Conservation (phyloP, 1,284 basidiomycete genomes). For the Trametes polyzona region DNA sequence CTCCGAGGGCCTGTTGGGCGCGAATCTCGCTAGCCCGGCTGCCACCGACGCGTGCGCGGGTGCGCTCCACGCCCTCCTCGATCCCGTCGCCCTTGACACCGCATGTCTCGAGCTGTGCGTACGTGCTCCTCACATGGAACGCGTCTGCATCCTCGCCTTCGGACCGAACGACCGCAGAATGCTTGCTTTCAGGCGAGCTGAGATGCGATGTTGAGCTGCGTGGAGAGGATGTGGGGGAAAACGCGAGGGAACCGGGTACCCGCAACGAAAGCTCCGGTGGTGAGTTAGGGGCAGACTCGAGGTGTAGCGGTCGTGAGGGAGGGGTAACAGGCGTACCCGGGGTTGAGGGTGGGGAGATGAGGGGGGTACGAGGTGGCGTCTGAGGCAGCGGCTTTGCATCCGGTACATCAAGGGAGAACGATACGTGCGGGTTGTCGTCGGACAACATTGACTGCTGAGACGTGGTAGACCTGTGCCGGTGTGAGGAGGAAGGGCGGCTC, state of each 20-base stretch:
- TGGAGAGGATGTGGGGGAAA: constrained; percentile 33
- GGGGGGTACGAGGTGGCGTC: constrained; percentile 22
- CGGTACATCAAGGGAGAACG: constrained; percentile 8
- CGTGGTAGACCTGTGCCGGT: constrained; percentile 9
- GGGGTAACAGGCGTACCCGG: constrained; percentile 16
- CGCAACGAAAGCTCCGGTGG: constrained; percentile 23
- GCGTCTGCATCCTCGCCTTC: constrained; percentile 85
- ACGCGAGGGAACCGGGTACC: constrained; percentile 7
- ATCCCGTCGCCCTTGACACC: constrained; percentile 93
- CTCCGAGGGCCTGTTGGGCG: constrained; percentile 57
- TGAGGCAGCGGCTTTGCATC: constrained; percentile 18
- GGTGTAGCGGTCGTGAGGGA: constrained; percentile 12
- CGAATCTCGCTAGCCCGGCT: constrained; percentile 62
- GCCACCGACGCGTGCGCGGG: constrained; percentile 77
- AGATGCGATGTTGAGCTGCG: constrained; percentile 41
- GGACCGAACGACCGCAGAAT: constrained; percentile 60
- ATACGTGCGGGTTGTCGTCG: constrained; percentile 10
- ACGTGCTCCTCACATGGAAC: constrained; percentile 87
- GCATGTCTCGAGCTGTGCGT: constrained; percentile 81
- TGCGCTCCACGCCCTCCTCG: constrained; percentile 90
- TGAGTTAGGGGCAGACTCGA: constrained; percentile 13
- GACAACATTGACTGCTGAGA: constrained; percentile 10
- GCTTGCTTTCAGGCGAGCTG: constrained; percentile 51
- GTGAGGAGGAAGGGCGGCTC: constrained; percentile 17
- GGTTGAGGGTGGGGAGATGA: constrained; percentile 24